Conservation (phyloP, 768 basidiomycete species). For the Chlorophyllum brunneum region DNA sequence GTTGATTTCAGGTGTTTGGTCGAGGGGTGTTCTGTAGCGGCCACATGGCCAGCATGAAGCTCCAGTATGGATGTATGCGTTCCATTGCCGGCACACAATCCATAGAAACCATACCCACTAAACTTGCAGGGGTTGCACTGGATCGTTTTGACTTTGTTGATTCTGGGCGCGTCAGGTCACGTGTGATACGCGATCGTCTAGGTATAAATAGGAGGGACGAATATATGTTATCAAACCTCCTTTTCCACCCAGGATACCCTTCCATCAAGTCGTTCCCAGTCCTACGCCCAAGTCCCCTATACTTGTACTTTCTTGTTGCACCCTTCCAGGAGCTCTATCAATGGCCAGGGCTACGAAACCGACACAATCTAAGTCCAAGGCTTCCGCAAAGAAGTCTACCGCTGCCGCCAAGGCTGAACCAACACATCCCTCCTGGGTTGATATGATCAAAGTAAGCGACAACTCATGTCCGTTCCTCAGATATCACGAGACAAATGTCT, state of each 20-base stretch:
- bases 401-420: constrained; percentile 35
- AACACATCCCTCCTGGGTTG: constrained; percentile 59
- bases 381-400: constrained; percentile 43
- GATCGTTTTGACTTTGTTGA: constrained; percentile 39
- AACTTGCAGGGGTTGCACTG: too few species aligned
- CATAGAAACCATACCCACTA: too few species aligned
- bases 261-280: constrained; percentile 10
- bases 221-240: constrained; percentile 33
- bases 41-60: not conserved
- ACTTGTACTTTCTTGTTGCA: constrained; percentile 1
- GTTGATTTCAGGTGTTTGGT: not conserved
- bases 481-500: too few species aligned
- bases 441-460: constrained; percentile 74
- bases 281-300: not conserved
- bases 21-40: not conserved
- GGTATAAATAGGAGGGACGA: constrained; percentile 38
- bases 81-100: too few species aligned
- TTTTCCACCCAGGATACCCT: constrained; percentile 28
- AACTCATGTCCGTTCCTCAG: too few species aligned
- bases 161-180: constrained; percentile 30
- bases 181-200: constrained; percentile 42
- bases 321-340: constrained; percentile 16
- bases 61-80: not conserved
- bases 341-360: constrained; percentile 31
- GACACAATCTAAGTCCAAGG: constrained; percentile 19